Evolutionary conservation across 192 early-diverging fungal species (phyloP).

Genomic region (Podila verticillata): DNA sequence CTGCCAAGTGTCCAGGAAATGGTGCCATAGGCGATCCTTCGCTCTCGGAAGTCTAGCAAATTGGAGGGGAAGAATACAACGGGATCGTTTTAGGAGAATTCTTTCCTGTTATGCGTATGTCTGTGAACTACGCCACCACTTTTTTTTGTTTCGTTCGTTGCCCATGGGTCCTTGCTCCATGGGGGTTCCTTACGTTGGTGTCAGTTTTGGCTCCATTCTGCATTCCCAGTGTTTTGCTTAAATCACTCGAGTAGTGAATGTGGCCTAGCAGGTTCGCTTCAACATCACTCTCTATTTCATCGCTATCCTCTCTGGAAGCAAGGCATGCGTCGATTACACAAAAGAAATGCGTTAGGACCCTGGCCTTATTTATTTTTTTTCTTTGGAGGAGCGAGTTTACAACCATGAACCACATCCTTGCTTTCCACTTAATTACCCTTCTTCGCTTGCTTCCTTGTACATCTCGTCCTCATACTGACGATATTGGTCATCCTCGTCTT

Average conservation of each 20-base stretch:
- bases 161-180: not conserved
- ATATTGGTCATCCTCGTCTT: conserved; percentile 37
- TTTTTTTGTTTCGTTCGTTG: not conserved
- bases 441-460: conserved; percentile 34
- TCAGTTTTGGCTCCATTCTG: too few relatives aligned
- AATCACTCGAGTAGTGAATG: conserved; percentile 44
- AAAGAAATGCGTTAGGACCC: not conserved
- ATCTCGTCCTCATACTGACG: conserved; percentile 48
- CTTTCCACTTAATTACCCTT: conserved; percentile 12
- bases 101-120: too few relatives aligned
- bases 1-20: conserved; percentile 10
- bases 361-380: conserved; percentile 1
- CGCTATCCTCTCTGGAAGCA: not conserved
- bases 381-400: not conserved
- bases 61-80: too few relatives aligned
- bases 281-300: conserved; percentile 36
- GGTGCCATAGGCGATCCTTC: not conserved
- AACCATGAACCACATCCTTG: not conserved
- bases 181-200: not conserved
- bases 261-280: conserved; percentile 37
- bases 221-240: conserved; percentile 22
- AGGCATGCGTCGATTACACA: not conserved
- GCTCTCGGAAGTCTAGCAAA: too few relatives aligned
- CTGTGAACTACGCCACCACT: too few relatives aligned
- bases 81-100: too few relatives aligned